phyloP scores from a whole-genome alignment of 2,329 filamentous ascomycete species.

The Aspergillus clavatus region DNA sequence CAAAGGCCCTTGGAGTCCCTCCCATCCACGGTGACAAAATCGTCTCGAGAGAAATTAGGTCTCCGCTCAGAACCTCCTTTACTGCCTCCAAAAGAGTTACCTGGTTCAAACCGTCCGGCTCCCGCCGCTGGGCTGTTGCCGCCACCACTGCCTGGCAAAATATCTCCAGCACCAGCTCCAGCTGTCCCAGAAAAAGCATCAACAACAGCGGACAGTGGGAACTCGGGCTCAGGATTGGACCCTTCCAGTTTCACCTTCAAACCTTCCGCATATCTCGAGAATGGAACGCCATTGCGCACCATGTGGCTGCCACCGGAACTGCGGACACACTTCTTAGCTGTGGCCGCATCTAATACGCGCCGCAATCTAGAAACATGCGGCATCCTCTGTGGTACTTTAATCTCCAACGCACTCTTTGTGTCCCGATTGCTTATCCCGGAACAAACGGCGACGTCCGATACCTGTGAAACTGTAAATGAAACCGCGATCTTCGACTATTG shows the following conservation, averaged over 20 bases:
- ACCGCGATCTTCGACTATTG: conserved; percentile 82
- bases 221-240: conserved; percentile 26
- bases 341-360: conserved; percentile 71
- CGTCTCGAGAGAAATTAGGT: conserved; percentile 12
- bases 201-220: conserved; percentile 6
- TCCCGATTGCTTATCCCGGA: conserved; percentile 84
- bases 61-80: conserved; percentile 27
- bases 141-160: conserved; percentile 26
- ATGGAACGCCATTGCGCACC: conserved; percentile 77
- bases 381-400: conserved; percentile 82
- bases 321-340: conserved; percentile 66
- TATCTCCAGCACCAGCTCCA: conserved; percentile 13
- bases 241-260: conserved; percentile 67
- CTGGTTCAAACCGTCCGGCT: conserved; percentile 11
- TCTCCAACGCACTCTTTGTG: conserved; percentile 91
- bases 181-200: conserved; percentile 25
- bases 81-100: conserved; percentile 37
- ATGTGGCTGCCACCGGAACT: conserved; percentile 78
- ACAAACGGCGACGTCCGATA: conserved; percentile 84
- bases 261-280: conserved; percentile 83
- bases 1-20: conserved; percentile 26
- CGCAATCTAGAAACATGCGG: conserved; percentile 90
- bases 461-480: conserved; percentile 90
- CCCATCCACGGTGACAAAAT: conserved; percentile 16
- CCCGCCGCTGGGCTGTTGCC: conserved; percentile 18